A percentile compares a stretch with the other conserved stretches of the same genome.
These are phyloP conservation scores for Athelia psychrophila DNA, from an alignment of 1,284 basidiomycete genomes.

Conservation along the genomic window DNA sequence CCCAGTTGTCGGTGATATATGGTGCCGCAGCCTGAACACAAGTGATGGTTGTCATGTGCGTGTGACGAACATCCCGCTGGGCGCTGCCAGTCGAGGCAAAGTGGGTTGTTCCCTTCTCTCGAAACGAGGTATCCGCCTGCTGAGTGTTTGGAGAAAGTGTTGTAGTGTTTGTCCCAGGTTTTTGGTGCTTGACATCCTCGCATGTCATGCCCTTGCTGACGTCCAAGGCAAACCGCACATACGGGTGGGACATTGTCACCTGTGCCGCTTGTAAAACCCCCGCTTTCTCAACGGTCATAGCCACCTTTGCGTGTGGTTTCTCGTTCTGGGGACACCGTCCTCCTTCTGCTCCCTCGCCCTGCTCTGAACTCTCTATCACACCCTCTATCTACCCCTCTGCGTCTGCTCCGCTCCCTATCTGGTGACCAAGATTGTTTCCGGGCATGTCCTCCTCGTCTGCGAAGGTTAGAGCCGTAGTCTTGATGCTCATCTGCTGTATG, in stretches of 20 bases:
- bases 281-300: too few species aligned
- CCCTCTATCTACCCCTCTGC: too few species aligned
- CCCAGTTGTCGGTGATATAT: constrained; percentile 21
- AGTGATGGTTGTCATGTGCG: constrained; percentile 8
- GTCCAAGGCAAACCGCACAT: constrained; percentile 14
- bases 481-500: too few species aligned
- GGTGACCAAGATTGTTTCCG: too few species aligned
- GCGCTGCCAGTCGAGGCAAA: constrained; percentile 15
- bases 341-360: too few species aligned
- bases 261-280: too few species aligned
- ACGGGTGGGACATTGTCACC: neutral
- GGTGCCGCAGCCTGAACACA: constrained; percentile 18
- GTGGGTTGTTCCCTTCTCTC: neutral
- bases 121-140: neutral
- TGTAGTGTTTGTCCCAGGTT: constrained; percentile 9
- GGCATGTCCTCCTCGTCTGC: too few species aligned
- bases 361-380: too few species aligned
- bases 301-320: too few species aligned
- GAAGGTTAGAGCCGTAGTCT: too few species aligned
- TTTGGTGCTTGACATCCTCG: constrained; percentile 3
- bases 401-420: too few species aligned
- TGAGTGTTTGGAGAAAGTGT: neutral
- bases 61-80: constrained; percentile 7
- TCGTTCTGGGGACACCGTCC: too few species aligned
- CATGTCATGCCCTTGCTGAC: constrained; percentile 9